phyloP scores from a whole-genome alignment of 495 filamentous ascomycete species.

The Bacidia gigantensis region DNA sequence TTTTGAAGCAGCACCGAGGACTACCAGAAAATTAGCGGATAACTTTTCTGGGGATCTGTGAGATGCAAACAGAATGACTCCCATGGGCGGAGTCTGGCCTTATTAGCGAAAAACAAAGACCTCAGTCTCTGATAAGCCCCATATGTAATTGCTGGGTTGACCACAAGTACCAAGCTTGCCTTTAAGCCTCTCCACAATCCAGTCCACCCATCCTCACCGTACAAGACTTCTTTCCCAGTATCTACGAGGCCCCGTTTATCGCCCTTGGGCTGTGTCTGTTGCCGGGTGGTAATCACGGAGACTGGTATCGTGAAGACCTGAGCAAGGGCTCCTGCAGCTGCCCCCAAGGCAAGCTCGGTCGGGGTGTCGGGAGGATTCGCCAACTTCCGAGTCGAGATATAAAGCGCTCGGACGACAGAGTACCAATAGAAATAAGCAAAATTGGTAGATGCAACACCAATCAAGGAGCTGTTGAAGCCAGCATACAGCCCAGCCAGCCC shows the following conservation, averaged over 20 bases:
- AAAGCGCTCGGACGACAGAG: slow-evolving; percentile 70
- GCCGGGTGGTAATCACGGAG: slow-evolving; percentile 84
- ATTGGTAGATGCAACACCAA: slow-evolving; percentile 93
- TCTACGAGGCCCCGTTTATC: slow-evolving; percentile 80
- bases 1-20: slow-evolving; percentile 89
- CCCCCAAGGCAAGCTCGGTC: slow-evolving; percentile 75
- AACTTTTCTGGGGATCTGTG: neutral
- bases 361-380: slow-evolving; percentile 61
- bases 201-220: slow-evolving; percentile 77
- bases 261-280: slow-evolving; percentile 78
- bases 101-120: slow-evolving; percentile 63
- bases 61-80: slow-evolving; percentile 75
- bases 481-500: slow-evolving; percentile 75
- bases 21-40: slow-evolving; percentile 27
- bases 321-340: slow-evolving; percentile 76
- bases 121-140: slow-evolving; percentile 89
- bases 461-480: slow-evolving; percentile 70
- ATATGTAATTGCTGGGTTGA: slow-evolving; percentile 97
- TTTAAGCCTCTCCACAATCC: slow-evolving; percentile 94
- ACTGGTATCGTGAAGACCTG: slow-evolving; percentile 96
- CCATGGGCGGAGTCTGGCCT: slow-evolving; percentile 61
- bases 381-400: slow-evolving; percentile 52
- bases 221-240: slow-evolving; percentile 76
- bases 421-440: slow-evolving; percentile 99
- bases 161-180: slow-evolving; percentile 88